Evolutionary conservation across 2,329 filamentous ascomycete genomes (phyloP), one percentile per base, ranked within the genome.

Genomic region (Exophiala sideris): DNA sequence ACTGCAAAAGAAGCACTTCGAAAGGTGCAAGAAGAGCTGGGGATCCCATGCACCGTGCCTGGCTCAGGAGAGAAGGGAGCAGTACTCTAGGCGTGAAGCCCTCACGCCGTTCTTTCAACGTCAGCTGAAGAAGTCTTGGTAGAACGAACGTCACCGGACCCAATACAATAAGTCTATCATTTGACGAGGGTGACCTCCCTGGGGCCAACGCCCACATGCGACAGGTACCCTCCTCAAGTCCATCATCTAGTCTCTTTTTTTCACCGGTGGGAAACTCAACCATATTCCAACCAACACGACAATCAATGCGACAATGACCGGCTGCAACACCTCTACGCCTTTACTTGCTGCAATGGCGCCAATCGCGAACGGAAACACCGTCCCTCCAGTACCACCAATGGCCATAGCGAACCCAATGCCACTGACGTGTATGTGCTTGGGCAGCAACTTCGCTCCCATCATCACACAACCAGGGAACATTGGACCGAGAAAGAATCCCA

Each of bases 401-500:
- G 88, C 87, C 1, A 86, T 83, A 1, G 85, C 85, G 64, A 92
- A 91, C 0, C 88, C 88, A 57, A 92, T 87, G 1, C 83, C 83
- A 12, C 81, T 82, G 45, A 91, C 85, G 63, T 94, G 89, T 35
- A 89, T 75, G 58, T 88, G 79, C 39, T 75, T 77, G 0, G 88
- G 87, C 2, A 92, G 73, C 5, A 91, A 73, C 60, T 87, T 89
- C 0, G 87, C 88, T 2, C 82, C 81, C 1, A 81, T 82, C 3
- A 90, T 83, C 18, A 92, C 79, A 3, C 82, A 86, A 3, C 84
- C 85, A 0, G 88, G 87, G 65, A 90, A 91, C 35, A 91, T 70
- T 0, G 89, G 88, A 0, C 88, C 89, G 0, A 91, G 76, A 64
- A 91, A 88, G 74, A 91, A 87, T 0, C 88, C 88, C 54, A 89